Base-by-base conservation (phyloP, 768 basidiomycete species). In the Tulasnella sp. region DNA sequence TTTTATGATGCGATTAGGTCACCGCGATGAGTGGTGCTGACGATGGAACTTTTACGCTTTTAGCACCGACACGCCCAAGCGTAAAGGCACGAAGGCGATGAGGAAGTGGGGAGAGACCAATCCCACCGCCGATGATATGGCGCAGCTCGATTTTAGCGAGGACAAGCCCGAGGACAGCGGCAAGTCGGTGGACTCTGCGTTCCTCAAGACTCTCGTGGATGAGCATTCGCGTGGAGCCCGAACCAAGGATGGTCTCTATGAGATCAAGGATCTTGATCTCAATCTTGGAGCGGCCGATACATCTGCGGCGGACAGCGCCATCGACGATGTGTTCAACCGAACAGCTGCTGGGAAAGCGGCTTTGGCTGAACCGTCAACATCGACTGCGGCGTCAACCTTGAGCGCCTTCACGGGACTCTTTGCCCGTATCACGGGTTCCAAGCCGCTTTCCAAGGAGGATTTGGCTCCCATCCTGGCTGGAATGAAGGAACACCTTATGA, bases 401-500 rank as follows among this genome's bases (percentile, higher is more conserved):
- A 92, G 93, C 18, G 85, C 91, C 0, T 85, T 96, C n/a, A 90
- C 93, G 16, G 92, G 91, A 71, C 87, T 97, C 75, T 95, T 98
- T 84, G 91, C 94, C 8, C 89, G 94, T 68, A 86, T 98, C 82
- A 97, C 95, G 4, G 94, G 80, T 38, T 91, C 91, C 36, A 97
- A 96, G 85, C 87, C 91, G 2, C 86, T 99, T 78, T 93, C 93
- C 0, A 89, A 94, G 78, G 88, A 90, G 52, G 97, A 99, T 84
- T 85, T 99, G 77, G 90, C 90, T 82, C 97, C 97, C 10, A 94
- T 97, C 0, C 84, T 99, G 71, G 93, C 93, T 75, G 94, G 91
- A 24, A 99, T 99, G 96, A 96, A 97, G 85, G 95, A 97, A 80
- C 97, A 98, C 85, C 88, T 99, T 71, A 98, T 98, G 96, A 91